A percentile compares a stretch with the other conserved stretches of the same genome.
Conservation (phyloP, 1,284 basidiomycete species). For the Leucoagaricus sp. region DNA sequence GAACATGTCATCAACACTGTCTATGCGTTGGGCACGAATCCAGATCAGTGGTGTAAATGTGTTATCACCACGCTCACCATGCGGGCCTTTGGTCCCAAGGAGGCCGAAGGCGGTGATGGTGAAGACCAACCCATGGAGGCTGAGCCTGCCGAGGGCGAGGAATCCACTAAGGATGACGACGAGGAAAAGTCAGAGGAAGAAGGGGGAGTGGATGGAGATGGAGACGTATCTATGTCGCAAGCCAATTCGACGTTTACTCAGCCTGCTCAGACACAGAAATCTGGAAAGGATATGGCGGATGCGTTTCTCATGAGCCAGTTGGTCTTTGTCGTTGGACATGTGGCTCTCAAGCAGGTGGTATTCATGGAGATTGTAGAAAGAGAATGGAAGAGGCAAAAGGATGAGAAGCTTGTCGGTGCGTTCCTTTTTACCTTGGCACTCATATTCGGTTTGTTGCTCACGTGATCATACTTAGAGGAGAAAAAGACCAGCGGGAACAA, state of each 20-base stretch:
- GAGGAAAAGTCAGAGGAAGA: conserved; percentile 20
- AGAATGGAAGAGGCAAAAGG: conserved; percentile 96
- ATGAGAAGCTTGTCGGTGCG: conserved; percentile 78
- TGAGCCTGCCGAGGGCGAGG: conserved; percentile 31
- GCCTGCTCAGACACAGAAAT: conserved; percentile 23
- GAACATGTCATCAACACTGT: conserved; percentile 98
- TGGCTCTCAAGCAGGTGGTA: conserved; percentile 97
- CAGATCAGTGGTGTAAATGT: conserved; percentile 81
- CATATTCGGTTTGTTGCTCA: not conserved
- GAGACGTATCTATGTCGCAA: conserved; percentile 28
- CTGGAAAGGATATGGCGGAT: conserved; percentile 63
- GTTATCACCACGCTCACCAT: conserved; percentile 83
- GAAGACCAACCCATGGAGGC: conserved; percentile 10
- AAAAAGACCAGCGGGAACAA: conserved; percentile 48
- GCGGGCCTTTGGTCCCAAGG: conserved; percentile 61
- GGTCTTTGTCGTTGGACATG: conserved; percentile 93
- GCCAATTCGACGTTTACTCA: conserved; percentile 24
- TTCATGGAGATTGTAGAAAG: conserved; percentile 97
- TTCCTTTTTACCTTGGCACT: not conserved
- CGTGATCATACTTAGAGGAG: conserved; percentile 48
- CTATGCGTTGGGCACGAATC: conserved; percentile 93
- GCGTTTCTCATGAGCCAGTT: conserved; percentile 90
- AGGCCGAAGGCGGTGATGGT: conserved; percentile 10
- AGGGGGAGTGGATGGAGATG: conserved; percentile 18
- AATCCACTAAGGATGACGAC: conserved; percentile 34